Conservation (phyloP, 192 early-diverging fungal genomes). For the Martensiomyces pterosporus region DNA sequence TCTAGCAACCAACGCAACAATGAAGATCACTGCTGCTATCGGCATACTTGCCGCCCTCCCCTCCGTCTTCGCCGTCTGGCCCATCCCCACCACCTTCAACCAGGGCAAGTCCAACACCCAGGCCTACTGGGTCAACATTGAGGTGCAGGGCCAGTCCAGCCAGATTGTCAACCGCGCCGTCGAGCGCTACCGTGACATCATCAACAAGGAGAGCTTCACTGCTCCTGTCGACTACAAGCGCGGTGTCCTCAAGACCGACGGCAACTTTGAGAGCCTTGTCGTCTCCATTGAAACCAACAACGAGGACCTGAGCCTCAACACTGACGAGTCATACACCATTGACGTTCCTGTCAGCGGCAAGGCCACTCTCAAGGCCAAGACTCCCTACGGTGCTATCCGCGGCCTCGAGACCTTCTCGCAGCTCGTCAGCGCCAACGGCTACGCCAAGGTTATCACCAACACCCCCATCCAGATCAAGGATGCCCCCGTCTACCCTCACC, state of each 20-base stretch:
- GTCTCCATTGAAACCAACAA: conserved; percentile 22
- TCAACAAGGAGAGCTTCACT: too few relatives aligned
- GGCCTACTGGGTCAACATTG: conserved; percentile 22
- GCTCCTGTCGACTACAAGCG: too few relatives aligned
- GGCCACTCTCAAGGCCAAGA: too few relatives aligned
- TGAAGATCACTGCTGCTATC: too few relatives aligned
- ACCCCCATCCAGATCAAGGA: too few relatives aligned
- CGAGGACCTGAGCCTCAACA: conserved; percentile 47
- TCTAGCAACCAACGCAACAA: too few relatives aligned
- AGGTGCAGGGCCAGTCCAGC: conserved; percentile 12
- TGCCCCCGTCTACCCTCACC: conserved; percentile 58
- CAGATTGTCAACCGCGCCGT: conserved; percentile 21
- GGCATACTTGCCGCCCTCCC: conserved; percentile 32
- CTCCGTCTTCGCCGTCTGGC: conserved; percentile 37
- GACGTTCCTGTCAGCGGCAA: conserved; percentile 58
- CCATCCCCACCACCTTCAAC: too few relatives aligned
- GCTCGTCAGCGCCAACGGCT: too few relatives aligned
- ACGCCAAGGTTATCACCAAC: too few relatives aligned
- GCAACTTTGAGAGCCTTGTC: conserved; percentile 16
- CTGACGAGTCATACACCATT: conserved; percentile 67
- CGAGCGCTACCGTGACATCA: conserved; percentile 42
- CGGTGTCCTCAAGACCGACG: conserved; percentile 21
- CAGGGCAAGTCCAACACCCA: too few relatives aligned
- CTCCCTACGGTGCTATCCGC: too few relatives aligned
- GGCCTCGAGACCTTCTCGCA: too few relatives aligned